These are phyloP conservation scores for Stephania yunnanensis DNA, from an alignment of 164 flowering plant species.

Conservation along the genomic window DNA sequence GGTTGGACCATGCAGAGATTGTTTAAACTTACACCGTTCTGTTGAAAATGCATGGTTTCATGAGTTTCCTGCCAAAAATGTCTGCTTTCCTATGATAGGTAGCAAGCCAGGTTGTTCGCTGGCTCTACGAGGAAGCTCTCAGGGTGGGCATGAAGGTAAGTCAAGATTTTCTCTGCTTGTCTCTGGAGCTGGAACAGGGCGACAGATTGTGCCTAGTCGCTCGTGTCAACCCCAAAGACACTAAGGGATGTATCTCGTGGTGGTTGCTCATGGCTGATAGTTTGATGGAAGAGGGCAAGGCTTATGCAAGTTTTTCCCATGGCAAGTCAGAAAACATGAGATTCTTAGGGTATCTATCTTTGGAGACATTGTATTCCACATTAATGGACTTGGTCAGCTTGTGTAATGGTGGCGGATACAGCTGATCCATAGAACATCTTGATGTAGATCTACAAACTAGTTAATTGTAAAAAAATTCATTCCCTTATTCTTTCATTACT, in stretches of 20 bases:
- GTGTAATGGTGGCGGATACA: slow-evolving; percentile 42
- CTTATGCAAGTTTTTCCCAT: slow-evolving; percentile 25
- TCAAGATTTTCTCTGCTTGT: slow-evolving; percentile 64
- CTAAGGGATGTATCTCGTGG: slow-evolving; percentile 79
- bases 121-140: slow-evolving; percentile 93
- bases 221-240: slow-evolving; percentile 76
- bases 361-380: slow-evolving; percentile 62
- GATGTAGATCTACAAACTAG: background rate
- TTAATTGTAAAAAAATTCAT: too few relatives aligned
- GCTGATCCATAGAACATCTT: slow-evolving; percentile 15
- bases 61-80: background rate
- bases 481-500: too few relatives aligned
- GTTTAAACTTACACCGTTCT: too few relatives aligned
- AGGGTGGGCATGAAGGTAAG: slow-evolving; percentile 76
- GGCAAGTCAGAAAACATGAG: slow-evolving; percentile 50
- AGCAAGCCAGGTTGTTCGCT: slow-evolving; percentile 74
- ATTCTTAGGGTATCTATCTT: slow-evolving; percentile 68
- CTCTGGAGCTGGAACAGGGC: slow-evolving; percentile 83
- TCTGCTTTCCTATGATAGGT: slow-evolving; percentile 37
- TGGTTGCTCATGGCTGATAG: slow-evolving; percentile 82
- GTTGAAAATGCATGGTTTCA: background rate
- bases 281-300: slow-evolving; percentile 45
- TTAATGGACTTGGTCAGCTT: slow-evolving; percentile 75
- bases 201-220: slow-evolving; percentile 70
- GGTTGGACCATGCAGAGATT: too few relatives aligned